A percentile compares a stretch with the other conserved stretches of the same genome.
Conservation (phyloP, 2,329 filamentous ascomycete genomes). For the Akanthomyces muscarius region DNA sequence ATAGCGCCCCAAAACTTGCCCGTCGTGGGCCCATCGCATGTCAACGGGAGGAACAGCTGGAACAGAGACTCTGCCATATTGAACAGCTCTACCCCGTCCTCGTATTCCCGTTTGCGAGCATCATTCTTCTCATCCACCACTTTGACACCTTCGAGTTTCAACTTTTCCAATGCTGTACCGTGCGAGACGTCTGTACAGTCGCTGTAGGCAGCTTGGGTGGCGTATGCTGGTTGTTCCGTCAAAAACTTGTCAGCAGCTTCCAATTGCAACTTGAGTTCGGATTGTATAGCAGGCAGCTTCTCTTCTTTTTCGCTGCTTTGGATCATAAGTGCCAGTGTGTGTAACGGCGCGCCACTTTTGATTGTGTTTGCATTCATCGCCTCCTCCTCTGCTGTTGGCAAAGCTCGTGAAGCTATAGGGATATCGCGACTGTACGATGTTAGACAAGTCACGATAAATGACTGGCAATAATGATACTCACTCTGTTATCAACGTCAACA, state of each 20-base stretch:
- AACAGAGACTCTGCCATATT: conserved; percentile 39
- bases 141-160: conserved; percentile 23
- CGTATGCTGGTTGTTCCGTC: conserved; percentile 25
- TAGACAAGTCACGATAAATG: not conserved
- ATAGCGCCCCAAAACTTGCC: conserved; percentile 44
- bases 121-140: conserved; percentile 25
- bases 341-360: not conserved
- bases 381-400: not conserved
- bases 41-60: conserved; percentile 38
- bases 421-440: not conserved
- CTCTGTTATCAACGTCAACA: conserved; percentile 25
- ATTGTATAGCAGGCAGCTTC: conserved; percentile 4
- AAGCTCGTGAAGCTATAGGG: not conserved
- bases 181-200: conserved; percentile 23
- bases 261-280: conserved; percentile 24
- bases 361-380: not conserved
- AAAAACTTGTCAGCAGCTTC: conserved; percentile 28
- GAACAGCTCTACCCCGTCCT: conserved; percentile 36
- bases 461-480: conserved; percentile 6
- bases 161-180: conserved; percentile 24
- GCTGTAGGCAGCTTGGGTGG: conserved; percentile 28
- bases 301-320: conserved; percentile 15
- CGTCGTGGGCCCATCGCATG: conserved; percentile 34
- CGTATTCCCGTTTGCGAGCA: conserved; percentile 26
- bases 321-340: conserved; percentile 7